Percentiles rank a stretch among this genome's conserved stretches.
These are phyloP conservation scores for Priceomyces medius DNA, from an alignment of 805 yeast species.

Conservation along the genomic window DNA sequence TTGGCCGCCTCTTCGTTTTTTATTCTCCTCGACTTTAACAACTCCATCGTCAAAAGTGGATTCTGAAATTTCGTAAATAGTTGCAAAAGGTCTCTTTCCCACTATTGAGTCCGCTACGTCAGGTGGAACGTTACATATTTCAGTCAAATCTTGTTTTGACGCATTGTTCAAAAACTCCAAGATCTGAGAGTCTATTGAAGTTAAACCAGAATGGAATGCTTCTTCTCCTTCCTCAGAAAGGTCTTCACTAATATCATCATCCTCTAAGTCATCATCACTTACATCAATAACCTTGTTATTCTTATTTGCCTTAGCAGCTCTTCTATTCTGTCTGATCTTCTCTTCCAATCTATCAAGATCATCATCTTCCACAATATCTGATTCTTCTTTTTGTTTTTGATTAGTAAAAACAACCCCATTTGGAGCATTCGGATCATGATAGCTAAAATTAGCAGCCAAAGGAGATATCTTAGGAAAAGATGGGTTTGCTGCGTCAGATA, in stretches of 20 bases:
- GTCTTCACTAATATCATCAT: conserved; percentile 48
- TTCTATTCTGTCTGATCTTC: conserved; percentile 33
- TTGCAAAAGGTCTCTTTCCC: conserved; percentile 65
- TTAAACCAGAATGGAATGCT: conserved; percentile 34
- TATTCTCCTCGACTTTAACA: conserved; percentile 10
- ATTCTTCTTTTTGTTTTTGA: conserved; percentile 9
- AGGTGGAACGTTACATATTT: conserved; percentile 70
- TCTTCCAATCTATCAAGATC: conserved; percentile 42
- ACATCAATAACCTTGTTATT: conserved; percentile 26
- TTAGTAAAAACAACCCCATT: conserved; percentile 12
- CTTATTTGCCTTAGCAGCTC: conserved; percentile 14
- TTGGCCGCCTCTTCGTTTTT: conserved; percentile 43
- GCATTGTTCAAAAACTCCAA: conserved; percentile 79
- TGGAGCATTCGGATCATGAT: conserved; percentile 9
- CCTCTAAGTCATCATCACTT: conserved; percentile 44
- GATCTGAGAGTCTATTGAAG: conserved; percentile 61
- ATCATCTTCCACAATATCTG: conserved; percentile 22
- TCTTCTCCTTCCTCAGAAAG: conserved; percentile 46
- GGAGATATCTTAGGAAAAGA: conserved; percentile 8
- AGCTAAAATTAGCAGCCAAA: conserved; percentile 10
- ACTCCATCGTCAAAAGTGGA: conserved; percentile 47
- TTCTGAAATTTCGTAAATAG: conserved; percentile 58
- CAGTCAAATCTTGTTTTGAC: conserved; percentile 70
- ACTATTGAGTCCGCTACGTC: conserved; percentile 63
- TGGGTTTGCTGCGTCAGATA: conserved; percentile 11